These are phyloP conservation scores for Thecaphora thlaspeos DNA, from an alignment of 1,284 basidiomycete species.

Conservation along the genomic window DNA sequence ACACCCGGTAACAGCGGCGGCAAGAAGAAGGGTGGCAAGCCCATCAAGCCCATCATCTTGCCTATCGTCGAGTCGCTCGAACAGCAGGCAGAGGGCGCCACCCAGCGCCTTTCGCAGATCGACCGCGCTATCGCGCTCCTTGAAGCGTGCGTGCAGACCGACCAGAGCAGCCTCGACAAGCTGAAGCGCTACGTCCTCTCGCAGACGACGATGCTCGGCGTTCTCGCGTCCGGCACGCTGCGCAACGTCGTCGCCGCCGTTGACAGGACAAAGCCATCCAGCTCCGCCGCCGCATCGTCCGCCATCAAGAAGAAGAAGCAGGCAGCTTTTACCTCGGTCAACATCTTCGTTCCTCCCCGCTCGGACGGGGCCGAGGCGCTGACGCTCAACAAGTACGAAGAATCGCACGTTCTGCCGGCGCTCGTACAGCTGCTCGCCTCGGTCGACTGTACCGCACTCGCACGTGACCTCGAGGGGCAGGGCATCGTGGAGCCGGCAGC, in stretches of 20 bases:
- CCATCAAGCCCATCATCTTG: background rate
- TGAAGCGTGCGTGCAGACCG: conserved; percentile 26
- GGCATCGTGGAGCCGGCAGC: conserved; percentile 12
- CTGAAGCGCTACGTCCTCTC: conserved; percentile 30
- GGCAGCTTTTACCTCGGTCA: conserved; percentile 9
- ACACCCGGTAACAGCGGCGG: no score
- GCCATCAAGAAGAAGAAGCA: conserved; percentile 12
- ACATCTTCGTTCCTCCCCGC: conserved; percentile 16
- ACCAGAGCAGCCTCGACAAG: conserved; percentile 18
- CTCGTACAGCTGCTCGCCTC: conserved; percentile 9
- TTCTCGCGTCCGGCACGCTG: conserved; percentile 26
- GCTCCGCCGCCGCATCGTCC: background rate
- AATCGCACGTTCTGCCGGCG: conserved; percentile 17
- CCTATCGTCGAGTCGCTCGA: conserved; percentile 16
- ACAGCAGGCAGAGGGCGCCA: conserved; percentile 19
- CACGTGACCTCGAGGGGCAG: conserved; percentile 21
- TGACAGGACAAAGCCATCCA: conserved; percentile 1
- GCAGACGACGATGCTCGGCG: conserved; percentile 37
- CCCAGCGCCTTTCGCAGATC: conserved; percentile 20
- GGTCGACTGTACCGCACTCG: conserved; percentile 22
- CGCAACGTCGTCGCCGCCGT: conserved; percentile 29
- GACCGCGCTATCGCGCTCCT: conserved; percentile 24
- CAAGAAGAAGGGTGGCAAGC: conserved; percentile 24
- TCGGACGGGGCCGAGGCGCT: background rate
- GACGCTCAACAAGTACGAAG: conserved; percentile 20